A percentile compares a stretch with the other conserved stretches of the same genome.
These are phyloP conservation scores for Triticum aestivum DNA, from an alignment of 176 grass and related monocot genomes.

Conservation along the genomic window DNA sequence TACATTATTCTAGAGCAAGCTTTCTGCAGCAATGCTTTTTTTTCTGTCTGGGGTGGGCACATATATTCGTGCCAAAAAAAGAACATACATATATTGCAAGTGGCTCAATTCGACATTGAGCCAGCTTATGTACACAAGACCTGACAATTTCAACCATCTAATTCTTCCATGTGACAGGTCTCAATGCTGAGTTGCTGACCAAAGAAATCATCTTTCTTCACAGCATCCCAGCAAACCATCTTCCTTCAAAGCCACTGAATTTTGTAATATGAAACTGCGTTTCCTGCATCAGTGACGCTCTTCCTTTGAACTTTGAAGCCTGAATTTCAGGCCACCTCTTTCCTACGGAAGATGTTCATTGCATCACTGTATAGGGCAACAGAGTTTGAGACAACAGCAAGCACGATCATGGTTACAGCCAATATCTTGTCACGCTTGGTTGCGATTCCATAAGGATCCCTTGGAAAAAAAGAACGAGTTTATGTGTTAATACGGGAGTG, in stretches of 20 bases:
- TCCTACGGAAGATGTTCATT: slow-evolving; percentile 51
- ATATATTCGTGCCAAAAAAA: background rate
- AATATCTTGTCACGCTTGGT: slow-evolving; percentile 71
- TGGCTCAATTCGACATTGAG: slow-evolving; percentile 40
- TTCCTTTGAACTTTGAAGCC: background rate
- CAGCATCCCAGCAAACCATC: slow-evolving; percentile 15
- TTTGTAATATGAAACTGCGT: background rate
- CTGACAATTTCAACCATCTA: background rate
- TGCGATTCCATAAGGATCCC: slow-evolving; percentile 73
- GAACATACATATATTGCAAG: background rate
- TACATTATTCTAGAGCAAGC: slow-evolving; percentile 35
- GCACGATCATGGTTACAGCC: slow-evolving; percentile 75
- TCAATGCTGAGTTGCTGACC: background rate
- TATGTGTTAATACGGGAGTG: background rate
- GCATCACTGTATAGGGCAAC: slow-evolving; percentile 79
- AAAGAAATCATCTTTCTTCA: slow-evolving; percentile 22
- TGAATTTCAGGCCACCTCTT: slow-evolving; percentile 57
- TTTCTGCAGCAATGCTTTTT: slow-evolving; percentile 4
- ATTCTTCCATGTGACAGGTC: background rate
- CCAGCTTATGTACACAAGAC: background rate
- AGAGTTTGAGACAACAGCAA: slow-evolving; percentile 69
- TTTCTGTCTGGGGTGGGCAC: background rate
- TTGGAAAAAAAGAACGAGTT: slow-evolving; percentile 16
- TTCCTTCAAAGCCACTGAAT: background rate
- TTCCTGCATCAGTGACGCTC: background rate